Base-by-base conservation (phyloP, 495 filamentous ascomycete genomes). In the Cladorrhinum samala region DNA sequence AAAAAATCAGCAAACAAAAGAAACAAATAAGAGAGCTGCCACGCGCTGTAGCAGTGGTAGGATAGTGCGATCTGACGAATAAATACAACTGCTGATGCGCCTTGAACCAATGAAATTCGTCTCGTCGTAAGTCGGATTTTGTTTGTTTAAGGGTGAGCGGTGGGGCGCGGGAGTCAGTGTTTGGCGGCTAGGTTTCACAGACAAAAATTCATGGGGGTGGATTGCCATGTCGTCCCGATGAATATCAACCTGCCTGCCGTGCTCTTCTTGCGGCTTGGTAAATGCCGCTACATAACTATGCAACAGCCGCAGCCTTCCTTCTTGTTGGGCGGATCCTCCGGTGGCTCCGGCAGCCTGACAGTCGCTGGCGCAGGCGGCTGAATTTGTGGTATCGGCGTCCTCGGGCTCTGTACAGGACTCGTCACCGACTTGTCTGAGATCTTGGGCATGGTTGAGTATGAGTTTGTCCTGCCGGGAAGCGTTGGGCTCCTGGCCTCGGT, bases 371-470 rank as follows among this genome's bases (percentile, higher is more conserved):
- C 41, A 16, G 57, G 59, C 8, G 52, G 50, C 8, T 53, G 60
- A 16, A 55, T 27, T 23, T 47, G 58, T 52, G 50, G 60, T 14
- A 56, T 63, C 11, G 64, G 60, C 13, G 69, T 53, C 55, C 62
- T 61, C 45, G 70, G 65, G 49, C 68, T 72, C 5, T 65, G 64
- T 37, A 72, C 48, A 14, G 72, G 66, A 55, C 65, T 74, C 46
- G 68, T 59, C 18, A 60, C 53, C 18, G 69, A 69, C 27, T 63
- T 65, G 18, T 73, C 75, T 25, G 70, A 62, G 40, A 82, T 79
- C 60, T 69, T 78, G n/a, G 78, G 78, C 71, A 82, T 80, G 5
- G 75, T 78, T 18, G 77, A 80, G 55, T 82, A 82, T 16, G 77
- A 77, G 25, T 71, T 74, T 3, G 71, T 64, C n/a, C 73, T 72